A percentile compares a stretch with the other conserved stretches of the same genome.
Evolutionary conservation across 176 grass and related monocot genomes (phyloP).

Genomic region (Sorghum bicolor): Sorghum_bicolor_NCBIv3 NC_012872.2:16231001-16231500

Average conservation of each 20-base stretch:
- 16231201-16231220: slow-evolving; percentile 93
- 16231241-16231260: slow-evolving; percentile 97
- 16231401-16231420: slow-evolving; percentile 80
- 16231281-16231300: slow-evolving; percentile 84
- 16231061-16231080: slow-evolving; percentile 40
- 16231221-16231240: slow-evolving; percentile 86
- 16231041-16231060: not conserved
- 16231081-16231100: slow-evolving; percentile 34
- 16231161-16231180: slow-evolving; percentile 85
- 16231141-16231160: slow-evolving; percentile 92
- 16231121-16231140: slow-evolving; percentile 15
- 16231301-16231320: slow-evolving; percentile 98
- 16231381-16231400: slow-evolving; percentile 92
- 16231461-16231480: slow-evolving; percentile 93
- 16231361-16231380: slow-evolving; percentile 97
- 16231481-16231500: slow-evolving; percentile 97
- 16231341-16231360: slow-evolving; percentile 89
- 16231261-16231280: slow-evolving; percentile 91
- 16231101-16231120: slow-evolving; percentile 17
- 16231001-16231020: slow-evolving; percentile 20
- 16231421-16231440: slow-evolving; percentile 69
- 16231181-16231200: slow-evolving; percentile 97
- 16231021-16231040: not conserved
- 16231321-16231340: slow-evolving; percentile 89
- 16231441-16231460: slow-evolving; percentile 97